These are phyloP conservation scores for Fusarium decemcellulare DNA, from an alignment of 2,329 filamentous ascomycete species.

Conservation along the genomic window DNA sequence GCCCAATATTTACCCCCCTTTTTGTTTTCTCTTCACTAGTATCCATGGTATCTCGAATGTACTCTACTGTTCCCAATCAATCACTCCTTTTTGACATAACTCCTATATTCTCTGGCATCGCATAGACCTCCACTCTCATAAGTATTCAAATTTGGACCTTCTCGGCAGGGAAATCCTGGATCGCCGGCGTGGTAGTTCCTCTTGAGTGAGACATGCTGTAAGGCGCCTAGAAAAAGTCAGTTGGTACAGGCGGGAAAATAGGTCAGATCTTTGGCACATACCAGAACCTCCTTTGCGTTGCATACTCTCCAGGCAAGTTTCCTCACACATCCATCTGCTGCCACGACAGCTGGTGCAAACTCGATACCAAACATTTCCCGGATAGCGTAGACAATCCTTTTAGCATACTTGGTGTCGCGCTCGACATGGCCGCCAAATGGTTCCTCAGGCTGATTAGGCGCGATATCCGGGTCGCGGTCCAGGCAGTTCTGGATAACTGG, in stretches of 20 bases:
- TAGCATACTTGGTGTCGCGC: constrained; percentile 89
- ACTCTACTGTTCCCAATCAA: constrained; percentile 3
- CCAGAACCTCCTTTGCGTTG: constrained; percentile 95
- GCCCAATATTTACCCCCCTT: neutral
- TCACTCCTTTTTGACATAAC: constrained; percentile 4
- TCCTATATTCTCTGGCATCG: neutral
- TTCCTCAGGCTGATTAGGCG: constrained; percentile 84
- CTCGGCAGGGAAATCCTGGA: constrained; percentile 54
- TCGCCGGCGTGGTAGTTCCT: constrained; percentile 72
- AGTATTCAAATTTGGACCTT: constrained; percentile 31
- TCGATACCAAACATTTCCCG: constrained; percentile 98
- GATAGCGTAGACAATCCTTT: constrained; percentile 92
- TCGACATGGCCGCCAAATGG: constrained; percentile 89
- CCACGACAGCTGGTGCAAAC: constrained; percentile 92
- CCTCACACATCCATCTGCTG: constrained; percentile 89
- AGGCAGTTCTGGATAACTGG: constrained; percentile 93
- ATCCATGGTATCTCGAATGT: constrained; percentile 35
- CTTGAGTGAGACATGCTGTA: constrained; percentile 79
- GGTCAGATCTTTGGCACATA: constrained; percentile 62
- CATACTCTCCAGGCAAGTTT: constrained; percentile 96
- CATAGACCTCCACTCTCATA: neutral
- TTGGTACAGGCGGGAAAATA: constrained; percentile 5
- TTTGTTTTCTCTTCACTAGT: constrained; percentile 2
- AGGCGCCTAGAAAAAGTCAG: constrained; percentile 67
- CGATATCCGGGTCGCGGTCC: constrained; percentile 91